These are phyloP conservation scores for Penicillium decumbens DNA, from an alignment of 2,329 filamentous ascomycete genomes.

Conservation along the genomic window DNA sequence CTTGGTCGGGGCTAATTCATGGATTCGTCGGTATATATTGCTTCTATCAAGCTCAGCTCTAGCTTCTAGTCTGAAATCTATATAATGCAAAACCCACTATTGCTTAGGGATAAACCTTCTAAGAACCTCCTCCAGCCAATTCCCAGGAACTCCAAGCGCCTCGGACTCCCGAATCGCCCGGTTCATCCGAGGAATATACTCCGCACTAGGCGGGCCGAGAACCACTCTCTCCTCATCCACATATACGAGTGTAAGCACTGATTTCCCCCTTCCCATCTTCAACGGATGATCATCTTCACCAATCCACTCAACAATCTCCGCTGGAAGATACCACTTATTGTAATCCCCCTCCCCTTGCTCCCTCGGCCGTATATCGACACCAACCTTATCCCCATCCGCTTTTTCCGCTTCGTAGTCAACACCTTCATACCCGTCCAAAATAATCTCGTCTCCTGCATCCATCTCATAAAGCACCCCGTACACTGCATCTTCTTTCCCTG, in stretches of 20 bases:
- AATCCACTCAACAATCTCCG: conserved; percentile 31
- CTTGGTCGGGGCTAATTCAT: not conserved
- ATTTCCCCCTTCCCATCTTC: conserved; percentile 3
- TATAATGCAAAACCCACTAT: conserved; percentile 3
- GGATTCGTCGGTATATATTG: not conserved
- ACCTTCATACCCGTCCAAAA: conserved; percentile 40
- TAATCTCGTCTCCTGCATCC: conserved; percentile 32
- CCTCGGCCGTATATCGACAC: conserved; percentile 21
- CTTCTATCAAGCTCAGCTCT: not conserved
- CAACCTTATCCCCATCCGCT: conserved; percentile 5
- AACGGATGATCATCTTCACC: conserved; percentile 16
- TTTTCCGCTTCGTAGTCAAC: conserved; percentile 24
- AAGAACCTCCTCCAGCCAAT: conserved; percentile 39
- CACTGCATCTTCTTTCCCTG: conserved; percentile 28
- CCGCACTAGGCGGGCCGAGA: conserved; percentile 31
- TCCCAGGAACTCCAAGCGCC: conserved; percentile 30
- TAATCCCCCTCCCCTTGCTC: conserved; percentile 35
- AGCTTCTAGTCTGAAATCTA: not conserved
- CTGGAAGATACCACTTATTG: conserved; percentile 38
- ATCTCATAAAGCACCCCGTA: conserved; percentile 43
- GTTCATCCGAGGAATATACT: conserved; percentile 44
- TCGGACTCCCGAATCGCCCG: conserved; percentile 39
- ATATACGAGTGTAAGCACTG: conserved; percentile 37
- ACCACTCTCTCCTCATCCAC: conserved; percentile 39
- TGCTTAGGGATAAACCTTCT: conserved; percentile 34